Conservation (phyloP, 441 rosid genomes). For the Arabidopsis hybrid region DNA sequence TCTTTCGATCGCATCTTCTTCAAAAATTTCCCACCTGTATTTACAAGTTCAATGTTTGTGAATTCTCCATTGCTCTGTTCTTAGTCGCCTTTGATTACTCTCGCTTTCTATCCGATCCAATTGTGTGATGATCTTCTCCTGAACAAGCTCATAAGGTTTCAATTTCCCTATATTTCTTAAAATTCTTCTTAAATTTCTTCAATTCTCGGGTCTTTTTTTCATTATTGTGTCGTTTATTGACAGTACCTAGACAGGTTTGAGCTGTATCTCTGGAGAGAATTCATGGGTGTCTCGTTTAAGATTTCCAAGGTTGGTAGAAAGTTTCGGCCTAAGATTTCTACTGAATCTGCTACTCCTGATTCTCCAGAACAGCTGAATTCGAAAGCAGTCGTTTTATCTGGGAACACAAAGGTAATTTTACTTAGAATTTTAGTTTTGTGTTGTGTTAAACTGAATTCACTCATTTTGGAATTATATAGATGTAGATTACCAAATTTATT, state of each 20-base stretch:
- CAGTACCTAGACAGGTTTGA: conserved; percentile 21
- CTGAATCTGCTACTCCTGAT: conserved; percentile 52
- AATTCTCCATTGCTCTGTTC: background rate
- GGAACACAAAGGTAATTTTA: conserved; percentile 56
- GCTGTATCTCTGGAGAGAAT: conserved; percentile 25
- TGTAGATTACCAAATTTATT: background rate
- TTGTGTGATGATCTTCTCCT: conserved; percentile 16
- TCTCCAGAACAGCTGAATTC: conserved; percentile 47
- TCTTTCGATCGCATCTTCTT: conserved; percentile 28
- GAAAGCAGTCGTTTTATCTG: conserved; percentile 46
- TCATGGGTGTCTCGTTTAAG: conserved; percentile 84
- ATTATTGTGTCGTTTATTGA: background rate
- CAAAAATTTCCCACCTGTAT: background rate
- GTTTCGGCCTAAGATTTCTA: conserved; percentile 61
- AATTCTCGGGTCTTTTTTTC: background rate
- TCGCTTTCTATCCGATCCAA: background rate
- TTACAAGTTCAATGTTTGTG: background rate
- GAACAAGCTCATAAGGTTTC: conserved; percentile 40
- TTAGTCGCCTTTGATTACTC: background rate
- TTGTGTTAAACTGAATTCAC: background rate
- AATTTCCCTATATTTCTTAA: conserved; percentile 3
- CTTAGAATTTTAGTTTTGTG: background rate
- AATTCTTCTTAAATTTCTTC: background rate
- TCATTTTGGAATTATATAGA: background rate
- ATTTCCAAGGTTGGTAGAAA: conserved; percentile 76